These are phyloP conservation scores for Bolboschoenus planiculmis DNA, from an alignment of 176 grass and related monocot species.

Conservation along the genomic window DNA sequence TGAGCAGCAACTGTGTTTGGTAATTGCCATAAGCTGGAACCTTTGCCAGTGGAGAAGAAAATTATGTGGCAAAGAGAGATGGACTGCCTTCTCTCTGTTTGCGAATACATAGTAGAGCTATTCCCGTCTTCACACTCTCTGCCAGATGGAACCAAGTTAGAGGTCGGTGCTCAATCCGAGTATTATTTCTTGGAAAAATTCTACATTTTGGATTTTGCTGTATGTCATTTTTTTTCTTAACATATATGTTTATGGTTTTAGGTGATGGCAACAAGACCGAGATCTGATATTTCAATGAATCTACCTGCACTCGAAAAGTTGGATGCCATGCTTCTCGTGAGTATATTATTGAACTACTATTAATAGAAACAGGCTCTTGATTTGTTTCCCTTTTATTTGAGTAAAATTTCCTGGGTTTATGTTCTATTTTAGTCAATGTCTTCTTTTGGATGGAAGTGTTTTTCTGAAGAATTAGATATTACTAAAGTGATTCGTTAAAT, in stretches of 20 bases:
- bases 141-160: slow-evolving; percentile 44
- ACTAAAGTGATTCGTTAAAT: background rate
- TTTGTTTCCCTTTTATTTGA: background rate
- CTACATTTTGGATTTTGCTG: background rate
- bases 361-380: background rate
- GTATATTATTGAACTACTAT: background rate
- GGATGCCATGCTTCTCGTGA: slow-evolving; percentile 83
- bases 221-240: background rate
- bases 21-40: slow-evolving; percentile 69
- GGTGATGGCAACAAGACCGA: slow-evolving; percentile 65
- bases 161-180: slow-evolving; percentile 20
- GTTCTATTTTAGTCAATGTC: too few species aligned
- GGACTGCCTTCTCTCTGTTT: slow-evolving; percentile 75
- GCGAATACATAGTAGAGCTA: slow-evolving; percentile 82
- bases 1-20: slow-evolving; percentile 78
- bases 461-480: background rate
- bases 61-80: slow-evolving; percentile 86
- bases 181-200: background rate
- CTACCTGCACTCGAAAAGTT: slow-evolving; percentile 87
- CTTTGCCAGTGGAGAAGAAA: slow-evolving; percentile 51
- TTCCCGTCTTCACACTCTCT: slow-evolving; percentile 59
- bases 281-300: slow-evolving; percentile 75
- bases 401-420: background rate
- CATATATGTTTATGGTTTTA: slow-evolving; percentile 10
- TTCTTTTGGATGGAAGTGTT: background rate